Conservation (phyloP, 1,139 yeast species). For the Sugiyamaella japonica region DNA sequence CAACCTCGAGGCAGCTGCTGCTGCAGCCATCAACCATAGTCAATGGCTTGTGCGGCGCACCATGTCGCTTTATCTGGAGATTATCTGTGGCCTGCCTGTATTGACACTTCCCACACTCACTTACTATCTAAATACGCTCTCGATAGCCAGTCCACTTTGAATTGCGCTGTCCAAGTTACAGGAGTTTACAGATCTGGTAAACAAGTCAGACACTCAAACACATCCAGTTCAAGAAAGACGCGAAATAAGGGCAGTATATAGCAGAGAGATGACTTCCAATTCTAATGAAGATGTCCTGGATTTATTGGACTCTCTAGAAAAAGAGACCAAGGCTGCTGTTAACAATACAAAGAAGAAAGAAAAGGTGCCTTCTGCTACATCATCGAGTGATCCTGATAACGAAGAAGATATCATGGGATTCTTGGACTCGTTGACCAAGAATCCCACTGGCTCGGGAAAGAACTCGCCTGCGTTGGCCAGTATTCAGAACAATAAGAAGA, state of each 20-base stretch:
- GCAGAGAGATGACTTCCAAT: slow-evolving; percentile 5
- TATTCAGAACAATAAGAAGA: background rate
- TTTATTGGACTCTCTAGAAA: slow-evolving; percentile 85
- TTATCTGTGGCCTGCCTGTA: too few species aligned
- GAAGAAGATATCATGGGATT: slow-evolving; percentile 81
- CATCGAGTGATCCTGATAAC: slow-evolving; percentile 17
- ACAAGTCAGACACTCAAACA: background rate
- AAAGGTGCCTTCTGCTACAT: background rate
- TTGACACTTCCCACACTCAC: too few species aligned
- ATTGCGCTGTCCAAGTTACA: too few species aligned
- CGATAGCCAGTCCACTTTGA: too few species aligned
- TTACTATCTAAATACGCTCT: too few species aligned
- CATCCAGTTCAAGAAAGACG: background rate
- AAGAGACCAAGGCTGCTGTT: slow-evolving; percentile 43
- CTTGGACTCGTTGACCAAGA: slow-evolving; percentile 64
- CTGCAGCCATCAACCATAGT: background rate
- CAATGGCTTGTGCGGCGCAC: too few species aligned
- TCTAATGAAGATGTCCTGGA: slow-evolving; percentile 75
- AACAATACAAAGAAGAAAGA: slow-evolving; percentile 28
- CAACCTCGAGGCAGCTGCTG: background rate
- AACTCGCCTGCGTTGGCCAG: slow-evolving; percentile 27
- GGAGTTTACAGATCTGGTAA: background rate
- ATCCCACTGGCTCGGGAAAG: slow-evolving; percentile 29
- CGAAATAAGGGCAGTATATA: background rate
- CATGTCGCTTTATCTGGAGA: too few species aligned